Evolutionary conservation across 2,329 filamentous ascomycete species (phyloP).

Genomic region (Fusarium tricinctum): DNA sequence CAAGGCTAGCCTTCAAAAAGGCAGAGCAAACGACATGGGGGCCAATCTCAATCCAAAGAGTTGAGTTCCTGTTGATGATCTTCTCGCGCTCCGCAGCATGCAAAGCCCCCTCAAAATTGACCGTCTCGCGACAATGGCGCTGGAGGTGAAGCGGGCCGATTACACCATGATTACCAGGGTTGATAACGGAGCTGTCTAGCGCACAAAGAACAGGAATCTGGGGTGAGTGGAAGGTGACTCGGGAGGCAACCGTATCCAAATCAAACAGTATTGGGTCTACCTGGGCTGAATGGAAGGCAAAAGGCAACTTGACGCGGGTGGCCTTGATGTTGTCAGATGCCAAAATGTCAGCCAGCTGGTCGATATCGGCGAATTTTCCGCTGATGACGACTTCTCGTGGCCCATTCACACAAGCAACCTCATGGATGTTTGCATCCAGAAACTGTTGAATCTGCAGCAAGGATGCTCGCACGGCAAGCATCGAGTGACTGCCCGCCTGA

Average conservation of each 20-base stretch:
- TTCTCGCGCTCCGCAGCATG: slow-evolving; percentile 62
- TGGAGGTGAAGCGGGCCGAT: slow-evolving; percentile 72
- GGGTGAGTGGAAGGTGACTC: slow-evolving; percentile 57
- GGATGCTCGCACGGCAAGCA: slow-evolving; percentile 38
- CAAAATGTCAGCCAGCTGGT: slow-evolving; percentile 57
- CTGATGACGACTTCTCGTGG: slow-evolving; percentile 80
- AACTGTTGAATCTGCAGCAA: slow-evolving; percentile 13
- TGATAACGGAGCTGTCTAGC: slow-evolving; percentile 58
- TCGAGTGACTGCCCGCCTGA: slow-evolving; percentile 13
- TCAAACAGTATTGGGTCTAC: slow-evolving; percentile 69
- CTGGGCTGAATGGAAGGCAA: slow-evolving; percentile 68
- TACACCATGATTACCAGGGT: slow-evolving; percentile 5
- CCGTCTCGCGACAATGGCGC: slow-evolving; percentile 72
- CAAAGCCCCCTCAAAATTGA: slow-evolving; percentile 74
- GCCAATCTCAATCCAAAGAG: slow-evolving; percentile 76
- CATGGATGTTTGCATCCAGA: slow-evolving; percentile 57
- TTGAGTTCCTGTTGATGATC: slow-evolving; percentile 66
- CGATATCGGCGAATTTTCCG: slow-evolving; percentile 59
- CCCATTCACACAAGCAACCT: slow-evolving; percentile 81
- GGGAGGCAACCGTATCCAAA: slow-evolving; percentile 64
- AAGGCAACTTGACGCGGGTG: slow-evolving; percentile 64
- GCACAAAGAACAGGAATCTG: slow-evolving; percentile 76
- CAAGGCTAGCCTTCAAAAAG: slow-evolving; percentile 74
- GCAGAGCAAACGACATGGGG: slow-evolving; percentile 74
- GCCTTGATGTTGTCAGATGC: slow-evolving; percentile 58